Evolutionary conservation across 768 basidiomycete species (phyloP).

Genomic region (Pleurotus salmoneostramineus): DNA sequence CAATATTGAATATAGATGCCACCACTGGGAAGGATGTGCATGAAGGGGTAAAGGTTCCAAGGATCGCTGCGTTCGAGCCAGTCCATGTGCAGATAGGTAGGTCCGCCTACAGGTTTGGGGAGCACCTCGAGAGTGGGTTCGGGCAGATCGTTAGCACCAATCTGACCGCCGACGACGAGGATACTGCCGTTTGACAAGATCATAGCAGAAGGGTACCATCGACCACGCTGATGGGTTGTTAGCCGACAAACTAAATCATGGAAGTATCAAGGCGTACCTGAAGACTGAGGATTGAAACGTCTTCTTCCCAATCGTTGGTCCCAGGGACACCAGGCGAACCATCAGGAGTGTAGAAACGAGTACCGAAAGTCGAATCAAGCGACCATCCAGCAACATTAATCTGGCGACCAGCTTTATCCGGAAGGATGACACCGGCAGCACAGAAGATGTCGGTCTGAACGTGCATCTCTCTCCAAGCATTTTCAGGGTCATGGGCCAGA

Average conservation of each 20-base stretch:
- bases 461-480: constrained; percentile 76
- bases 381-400: constrained; percentile 72
- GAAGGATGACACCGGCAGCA: constrained; percentile 66
- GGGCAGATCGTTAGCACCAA: constrained; percentile 59
- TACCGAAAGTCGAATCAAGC: constrained; percentile 61
- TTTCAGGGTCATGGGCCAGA: constrained; percentile 39
- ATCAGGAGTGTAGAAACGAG: constrained; percentile 69
- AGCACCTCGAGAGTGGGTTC: constrained; percentile 70
- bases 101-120: constrained; percentile 61
- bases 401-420: constrained; percentile 65
- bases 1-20: constrained; percentile 61
- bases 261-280: constrained; percentile 40
- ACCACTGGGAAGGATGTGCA: constrained; percentile 65
- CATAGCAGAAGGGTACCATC: constrained; percentile 74
- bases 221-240: constrained; percentile 36
- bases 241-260: background rate
- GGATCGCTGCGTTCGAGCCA: constrained; percentile 72
- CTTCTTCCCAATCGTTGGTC: constrained; percentile 80
- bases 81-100: constrained; percentile 55
- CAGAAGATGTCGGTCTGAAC: constrained; percentile 78
- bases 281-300: constrained; percentile 47
- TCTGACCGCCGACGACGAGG: constrained; percentile 72
- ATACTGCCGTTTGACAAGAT: constrained; percentile 72
- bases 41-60: constrained; percentile 77
- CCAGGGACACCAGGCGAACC: constrained; percentile 65